Conservation (phyloP, 164 flowering plant genomes). For the Santalum album region DNA sequence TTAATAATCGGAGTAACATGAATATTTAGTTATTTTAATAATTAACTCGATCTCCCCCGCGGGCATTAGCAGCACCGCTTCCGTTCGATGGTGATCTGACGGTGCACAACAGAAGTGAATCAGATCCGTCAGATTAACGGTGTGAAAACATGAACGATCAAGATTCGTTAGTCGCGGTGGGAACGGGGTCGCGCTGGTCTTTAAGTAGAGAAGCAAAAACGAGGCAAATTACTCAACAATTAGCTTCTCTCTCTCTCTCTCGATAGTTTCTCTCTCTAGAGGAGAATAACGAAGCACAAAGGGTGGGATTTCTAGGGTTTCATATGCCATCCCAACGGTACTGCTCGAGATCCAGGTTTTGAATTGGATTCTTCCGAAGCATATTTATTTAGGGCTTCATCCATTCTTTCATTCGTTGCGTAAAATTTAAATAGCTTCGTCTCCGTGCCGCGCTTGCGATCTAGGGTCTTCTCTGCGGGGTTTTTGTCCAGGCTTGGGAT, state of each 20-base stretch:
- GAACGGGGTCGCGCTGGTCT: slow-evolving; percentile 9
- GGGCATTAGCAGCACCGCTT: neutral
- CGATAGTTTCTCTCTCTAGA: slow-evolving; percentile 1
- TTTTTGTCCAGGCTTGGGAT: slow-evolving; percentile 2
- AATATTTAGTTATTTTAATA: no score
- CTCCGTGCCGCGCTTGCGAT: slow-evolving; percentile 8
- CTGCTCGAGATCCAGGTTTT: slow-evolving; percentile 26
- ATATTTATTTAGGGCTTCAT: slow-evolving; percentile 13
- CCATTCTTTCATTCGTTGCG: slow-evolving; percentile 6
- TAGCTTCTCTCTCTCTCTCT: slow-evolving; percentile 4
- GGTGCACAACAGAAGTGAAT: neutral
- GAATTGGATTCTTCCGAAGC: slow-evolving; percentile 20
- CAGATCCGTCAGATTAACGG: slow-evolving; percentile 7
- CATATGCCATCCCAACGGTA: slow-evolving; percentile 7
- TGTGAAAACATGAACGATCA: slow-evolving; percentile 5
- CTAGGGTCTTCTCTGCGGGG: slow-evolving; percentile 14
- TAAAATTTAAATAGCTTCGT: slow-evolving; percentile 8
- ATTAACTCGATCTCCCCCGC: no score
- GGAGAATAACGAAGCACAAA: slow-evolving; percentile 1
- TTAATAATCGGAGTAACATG: no score
- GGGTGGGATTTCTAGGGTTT: slow-evolving; percentile 13
- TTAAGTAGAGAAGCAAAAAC: slow-evolving; percentile 17
- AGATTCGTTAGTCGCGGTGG: slow-evolving; percentile 9
- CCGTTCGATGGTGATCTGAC: slow-evolving; percentile 10
- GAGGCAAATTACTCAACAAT: neutral